Percentiles rank a stretch among this genome's conserved stretches.
These are phyloP conservation scores for Pontederia crassipes DNA, from an alignment of 176 grass and related monocot genomes.

Conservation along the genomic window DNA sequence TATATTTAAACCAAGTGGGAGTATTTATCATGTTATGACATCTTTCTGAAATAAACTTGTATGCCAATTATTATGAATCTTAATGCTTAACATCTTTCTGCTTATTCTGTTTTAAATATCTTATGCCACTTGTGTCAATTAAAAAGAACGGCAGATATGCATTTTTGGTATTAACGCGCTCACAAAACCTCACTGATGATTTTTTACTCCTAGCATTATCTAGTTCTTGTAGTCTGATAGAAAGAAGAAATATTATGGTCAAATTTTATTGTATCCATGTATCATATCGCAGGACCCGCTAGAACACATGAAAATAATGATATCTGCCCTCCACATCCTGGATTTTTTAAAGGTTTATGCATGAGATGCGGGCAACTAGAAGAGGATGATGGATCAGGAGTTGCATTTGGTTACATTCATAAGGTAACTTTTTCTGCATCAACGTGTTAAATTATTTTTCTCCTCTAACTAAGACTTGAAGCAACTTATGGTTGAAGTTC, in stretches of 20 bases:
- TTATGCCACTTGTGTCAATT: no score
- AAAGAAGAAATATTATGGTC: background rate
- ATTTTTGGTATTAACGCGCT: no score
- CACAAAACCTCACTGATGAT: no score
- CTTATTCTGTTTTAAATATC: no score
- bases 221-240: background rate
- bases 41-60: no score
- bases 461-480: no score
- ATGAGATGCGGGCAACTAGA: conserved; percentile 35
- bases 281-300: conserved; percentile 33
- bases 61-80: no score
- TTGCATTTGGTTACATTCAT: conserved; percentile 82
- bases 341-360: conserved; percentile 52
- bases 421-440: conserved; percentile 36
- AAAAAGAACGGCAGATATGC: no score
- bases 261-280: background rate
- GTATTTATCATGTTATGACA: no score
- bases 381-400: conserved; percentile 59
- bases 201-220: background rate
- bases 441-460: conserved; percentile 5
- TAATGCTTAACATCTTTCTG: no score
- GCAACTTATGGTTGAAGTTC: no score
- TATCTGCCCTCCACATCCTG: conserved; percentile 56
- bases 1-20: no score
- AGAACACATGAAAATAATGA: conserved; percentile 18